Conservation (phyloP, 1,284 basidiomycete species). For the Boletus semigastroideus region DNA sequence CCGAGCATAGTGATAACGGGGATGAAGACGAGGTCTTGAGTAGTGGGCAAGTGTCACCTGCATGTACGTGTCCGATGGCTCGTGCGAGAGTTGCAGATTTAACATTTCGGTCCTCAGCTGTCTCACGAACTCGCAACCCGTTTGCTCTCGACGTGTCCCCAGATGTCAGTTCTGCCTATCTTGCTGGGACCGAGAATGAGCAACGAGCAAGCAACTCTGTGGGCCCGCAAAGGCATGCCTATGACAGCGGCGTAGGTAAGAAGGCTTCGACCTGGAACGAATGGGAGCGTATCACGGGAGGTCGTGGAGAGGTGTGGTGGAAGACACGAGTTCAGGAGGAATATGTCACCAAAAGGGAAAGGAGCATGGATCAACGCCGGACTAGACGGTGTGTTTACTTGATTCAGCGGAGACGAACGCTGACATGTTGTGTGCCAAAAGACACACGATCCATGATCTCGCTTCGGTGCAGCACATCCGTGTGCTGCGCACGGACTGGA, state of each 20-base stretch:
- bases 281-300: conserved; percentile 25
- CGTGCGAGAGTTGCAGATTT: conserved; percentile 7
- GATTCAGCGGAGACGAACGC: conserved; percentile 1
- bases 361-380: conserved; percentile 4
- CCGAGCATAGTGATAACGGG: conserved; percentile 32
- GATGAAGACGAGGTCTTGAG: conserved; percentile 67
- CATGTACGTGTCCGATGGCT: conserved; percentile 42
- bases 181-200: conserved; percentile 22
- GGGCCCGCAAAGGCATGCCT: background rate
- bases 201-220: conserved; percentile 11
- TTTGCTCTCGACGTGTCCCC: conserved; percentile 41
- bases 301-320: conserved; percentile 26
- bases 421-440: conserved; percentile 32
- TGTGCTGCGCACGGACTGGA: conserved; percentile 55
- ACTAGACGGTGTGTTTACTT: conserved; percentile 19
- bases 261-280: conserved; percentile 56
- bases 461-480: conserved; percentile 43
- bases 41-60: conserved; percentile 71
- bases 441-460: conserved; percentile 65
- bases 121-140: conserved; percentile 41
- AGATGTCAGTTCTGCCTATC: conserved; percentile 44
- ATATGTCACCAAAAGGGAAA: conserved; percentile 1
- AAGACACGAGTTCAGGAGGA: conserved; percentile 18
- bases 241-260: conserved; percentile 14
- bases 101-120: conserved; percentile 28